Percentiles rank a stretch among this genome's conserved stretches.
Evolutionary conservation across 192 early-diverging fungal species (phyloP).

Genomic region (Mortierella claussenii): DNA sequence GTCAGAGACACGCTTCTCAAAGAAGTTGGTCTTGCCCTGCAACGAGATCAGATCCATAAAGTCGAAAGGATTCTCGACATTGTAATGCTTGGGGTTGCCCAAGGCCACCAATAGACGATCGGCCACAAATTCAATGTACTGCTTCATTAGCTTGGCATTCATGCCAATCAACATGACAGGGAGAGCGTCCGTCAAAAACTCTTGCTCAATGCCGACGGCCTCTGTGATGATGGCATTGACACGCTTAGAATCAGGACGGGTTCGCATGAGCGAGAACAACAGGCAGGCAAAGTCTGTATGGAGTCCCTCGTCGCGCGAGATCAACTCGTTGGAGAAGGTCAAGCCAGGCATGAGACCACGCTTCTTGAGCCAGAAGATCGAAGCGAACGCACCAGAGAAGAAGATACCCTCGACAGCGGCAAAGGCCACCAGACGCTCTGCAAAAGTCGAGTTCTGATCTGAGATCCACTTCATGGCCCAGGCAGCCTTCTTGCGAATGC

Average conservation of each 20-base stretch:
- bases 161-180: conserved; percentile 96
- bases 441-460: conserved; percentile 83
- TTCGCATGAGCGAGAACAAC: conserved; percentile 83
- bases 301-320: conserved; percentile 96
- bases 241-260: conserved; percentile 73
- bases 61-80: conserved; percentile 93
- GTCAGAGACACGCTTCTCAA: conserved; percentile 96
- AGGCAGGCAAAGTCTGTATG: conserved; percentile 98
- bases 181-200: conserved; percentile 93
- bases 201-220: conserved; percentile 94
- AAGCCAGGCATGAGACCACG: conserved; percentile 97
- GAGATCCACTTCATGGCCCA: conserved; percentile 97
- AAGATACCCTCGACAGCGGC: conserved; percentile 99
- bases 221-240: conserved; percentile 82
- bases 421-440: conserved; percentile 94
- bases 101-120: conserved; percentile 93
- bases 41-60: conserved; percentile 99
- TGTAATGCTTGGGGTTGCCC: conserved; percentile 87
- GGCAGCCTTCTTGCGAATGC: conserved; percentile 95
- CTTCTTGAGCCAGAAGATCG: conserved; percentile 99
- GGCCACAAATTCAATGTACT: conserved; percentile 99
- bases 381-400: conserved; percentile 96
- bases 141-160: conserved; percentile 94
- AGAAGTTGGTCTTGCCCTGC: conserved; percentile 99
- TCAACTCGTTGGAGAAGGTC: conserved; percentile 98